These are phyloP conservation scores for Xylaria grammica DNA, from an alignment of 495 filamentous ascomycete genomes.

Conservation along the genomic window DNA sequence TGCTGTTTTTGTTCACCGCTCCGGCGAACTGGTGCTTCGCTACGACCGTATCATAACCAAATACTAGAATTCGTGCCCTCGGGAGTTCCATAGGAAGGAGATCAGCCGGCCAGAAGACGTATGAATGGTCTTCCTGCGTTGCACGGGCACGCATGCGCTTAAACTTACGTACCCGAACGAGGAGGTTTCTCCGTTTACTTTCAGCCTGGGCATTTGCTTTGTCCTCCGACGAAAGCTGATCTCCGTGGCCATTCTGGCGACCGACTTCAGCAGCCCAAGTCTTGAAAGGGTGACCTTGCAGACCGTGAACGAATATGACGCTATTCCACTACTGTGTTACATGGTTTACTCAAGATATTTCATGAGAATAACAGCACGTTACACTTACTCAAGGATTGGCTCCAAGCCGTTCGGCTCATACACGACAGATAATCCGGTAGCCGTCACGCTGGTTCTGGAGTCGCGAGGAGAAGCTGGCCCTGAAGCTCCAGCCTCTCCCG, in stretches of 20 bases:
- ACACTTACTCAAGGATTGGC: no score
- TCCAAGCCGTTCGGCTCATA: no score
- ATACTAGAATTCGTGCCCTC: constrained; percentile 43
- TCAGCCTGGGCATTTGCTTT: not conserved
- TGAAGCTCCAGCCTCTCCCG: no score
- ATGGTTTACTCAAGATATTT: no score
- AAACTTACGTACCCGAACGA: no score
- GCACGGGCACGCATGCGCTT: not conserved
- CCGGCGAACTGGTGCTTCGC: constrained; percentile 31
- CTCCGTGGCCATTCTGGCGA: no score
- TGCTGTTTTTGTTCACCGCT: constrained; percentile 33
- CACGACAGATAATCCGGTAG: no score
- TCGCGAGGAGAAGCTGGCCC: no score
- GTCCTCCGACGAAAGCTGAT: no score
- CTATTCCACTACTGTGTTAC: constrained; percentile 13
- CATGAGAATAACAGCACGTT: no score
- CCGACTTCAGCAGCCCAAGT: constrained; percentile 31
- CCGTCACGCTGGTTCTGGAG: no score
- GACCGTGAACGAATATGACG: constrained; percentile 40
- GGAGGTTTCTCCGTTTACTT: no score
- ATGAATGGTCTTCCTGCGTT: not conserved
- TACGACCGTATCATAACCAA: constrained; percentile 49
- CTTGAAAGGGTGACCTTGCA: constrained; percentile 35
- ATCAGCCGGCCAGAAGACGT: constrained; percentile 44
- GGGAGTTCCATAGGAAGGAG: constrained; percentile 40